phyloP scores from a whole-genome alignment of 257 asterid species.

The Solanum lycopersicoides region DNA sequence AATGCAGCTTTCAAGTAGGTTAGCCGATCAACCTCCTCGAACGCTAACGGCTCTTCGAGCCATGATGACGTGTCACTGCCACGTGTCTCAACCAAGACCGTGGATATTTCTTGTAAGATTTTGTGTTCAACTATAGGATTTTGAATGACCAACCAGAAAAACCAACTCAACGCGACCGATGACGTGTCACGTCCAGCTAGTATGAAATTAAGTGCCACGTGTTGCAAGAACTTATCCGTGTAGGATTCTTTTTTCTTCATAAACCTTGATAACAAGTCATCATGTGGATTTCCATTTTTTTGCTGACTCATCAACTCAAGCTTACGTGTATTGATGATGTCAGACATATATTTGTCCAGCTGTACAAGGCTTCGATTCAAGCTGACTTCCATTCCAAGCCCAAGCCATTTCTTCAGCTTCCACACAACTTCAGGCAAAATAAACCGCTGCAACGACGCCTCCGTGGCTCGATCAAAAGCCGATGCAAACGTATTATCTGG shows the following conservation, averaged over 20 bases:
- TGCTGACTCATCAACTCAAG: conserved; percentile 50
- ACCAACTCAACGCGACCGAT: conserved; percentile 88
- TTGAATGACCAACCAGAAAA: conserved; percentile 73
- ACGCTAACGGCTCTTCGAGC: conserved; percentile 46
- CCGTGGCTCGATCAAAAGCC: conserved; percentile 88
- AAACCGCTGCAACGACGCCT: conserved; percentile 76
- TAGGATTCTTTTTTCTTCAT: conserved; percentile 82
- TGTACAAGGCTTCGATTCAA: conserved; percentile 66
- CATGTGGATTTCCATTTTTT: conserved; percentile 47
- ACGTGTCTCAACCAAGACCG: conserved; percentile 57
- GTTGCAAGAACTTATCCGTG: conserved; percentile 56
- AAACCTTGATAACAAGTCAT: conserved; percentile 74
- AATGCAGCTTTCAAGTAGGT: conserved; percentile 67
- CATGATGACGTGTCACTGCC: conserved; percentile 38
- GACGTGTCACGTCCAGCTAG: conserved; percentile 97
- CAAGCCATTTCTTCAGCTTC: conserved; percentile 80
- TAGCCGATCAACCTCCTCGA: conserved; percentile 71
- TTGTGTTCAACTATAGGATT: conserved; percentile 52
- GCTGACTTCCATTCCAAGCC: conserved; percentile 82
- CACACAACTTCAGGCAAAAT: conserved; percentile 72
- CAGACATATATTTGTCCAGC: conserved; percentile 58
- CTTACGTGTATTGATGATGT: conserved; percentile 55
- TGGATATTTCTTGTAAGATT: conserved; percentile 47
- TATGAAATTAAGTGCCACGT: conserved; percentile 90
- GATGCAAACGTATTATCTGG: conserved; percentile 65